phyloP scores from a whole-genome alignment of 805 yeast genomes.

The Saccharomycopsis sp. region DNA sequence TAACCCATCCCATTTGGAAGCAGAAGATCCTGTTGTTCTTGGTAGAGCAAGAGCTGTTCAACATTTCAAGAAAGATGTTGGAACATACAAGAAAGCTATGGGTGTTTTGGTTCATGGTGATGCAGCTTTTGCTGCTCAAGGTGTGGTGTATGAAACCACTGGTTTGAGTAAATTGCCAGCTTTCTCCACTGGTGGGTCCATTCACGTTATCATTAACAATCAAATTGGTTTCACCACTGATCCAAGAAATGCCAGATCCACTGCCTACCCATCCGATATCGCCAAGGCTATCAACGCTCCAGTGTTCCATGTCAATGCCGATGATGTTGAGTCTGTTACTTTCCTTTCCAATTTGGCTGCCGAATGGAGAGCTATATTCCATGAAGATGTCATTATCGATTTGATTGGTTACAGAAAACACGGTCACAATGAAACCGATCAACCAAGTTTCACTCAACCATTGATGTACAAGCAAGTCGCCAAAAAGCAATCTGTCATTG shows the following conservation, averaged over 20 bases:
- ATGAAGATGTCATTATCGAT: constrained; percentile 92
- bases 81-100: constrained; percentile 77
- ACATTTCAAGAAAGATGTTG: constrained; percentile 82
- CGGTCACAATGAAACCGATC: constrained; percentile 99
- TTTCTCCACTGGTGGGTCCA: constrained; percentile 96
- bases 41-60: constrained; percentile 97
- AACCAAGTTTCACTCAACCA: constrained; percentile 98
- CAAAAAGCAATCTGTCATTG: constrained; percentile 80
- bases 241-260: constrained; percentile 94
- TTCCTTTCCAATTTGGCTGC: constrained; percentile 95
- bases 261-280: constrained; percentile 95
- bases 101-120: constrained; percentile 96
- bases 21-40: constrained; percentile 97
- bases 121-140: constrained; percentile 98
- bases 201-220: constrained; percentile 92
- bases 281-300: constrained; percentile 97
- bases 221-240: constrained; percentile 99
- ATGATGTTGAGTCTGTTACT: constrained; percentile 89
- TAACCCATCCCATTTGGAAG: constrained; percentile 97
- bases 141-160: constrained; percentile 98
- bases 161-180: constrained; percentile 90
- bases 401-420: constrained; percentile 97
- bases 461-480: constrained; percentile 90
- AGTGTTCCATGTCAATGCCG: constrained; percentile 98
- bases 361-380: constrained; percentile 96